Base-by-base conservation (phyloP, 306 rosid species). In the Dryas octopetala region DNA sequence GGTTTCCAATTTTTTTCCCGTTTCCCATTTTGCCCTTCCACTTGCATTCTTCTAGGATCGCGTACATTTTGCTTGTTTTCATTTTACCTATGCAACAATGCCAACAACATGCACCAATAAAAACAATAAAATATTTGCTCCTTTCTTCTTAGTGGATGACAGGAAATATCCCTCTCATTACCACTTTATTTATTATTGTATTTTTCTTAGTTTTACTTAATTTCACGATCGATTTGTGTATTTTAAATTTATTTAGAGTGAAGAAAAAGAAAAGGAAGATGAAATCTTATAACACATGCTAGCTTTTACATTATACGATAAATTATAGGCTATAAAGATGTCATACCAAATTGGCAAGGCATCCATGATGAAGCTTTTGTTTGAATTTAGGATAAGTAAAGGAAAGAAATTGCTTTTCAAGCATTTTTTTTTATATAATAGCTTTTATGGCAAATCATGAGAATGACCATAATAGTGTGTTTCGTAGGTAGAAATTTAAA, bases 21-120 rank as follows among this genome's bases (percentile, higher is more conserved):
- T 72, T 78, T 52, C 68, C 79, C 23, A 28, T 66, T 71, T 71
- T 76, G 3, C 79, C 86, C 69, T 59, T 78, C 68, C 55, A 3
- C 58, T 47, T 59, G 73, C 54, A 44, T 11, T 43, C 46, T 40
- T 40, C 48, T 59, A 14, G 52, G 66, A 62, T 74, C 76, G 50
- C 82, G 16, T 54, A 4, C 59, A 32, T 44, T 62, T 45, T 15
- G 0, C 1, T 44, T 23, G 23, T 65, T 17, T 43, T 14, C 23
- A 0, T 49, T 44, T 44, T 2, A 16, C 38, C 52, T 38, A 1
- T 26, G 55, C 66, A 71, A 45, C 19, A 19, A 19, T 19, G 19
- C 19, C 19, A 19, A 19, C 67, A 38, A 9, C 32, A 11, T 41
- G 62, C 48, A 9, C 61, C 73, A 40, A 11, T 63, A 55, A 12